phyloP scores from a whole-genome alignment of 345 rosid species.

The Barbarea vulgaris region DNA sequence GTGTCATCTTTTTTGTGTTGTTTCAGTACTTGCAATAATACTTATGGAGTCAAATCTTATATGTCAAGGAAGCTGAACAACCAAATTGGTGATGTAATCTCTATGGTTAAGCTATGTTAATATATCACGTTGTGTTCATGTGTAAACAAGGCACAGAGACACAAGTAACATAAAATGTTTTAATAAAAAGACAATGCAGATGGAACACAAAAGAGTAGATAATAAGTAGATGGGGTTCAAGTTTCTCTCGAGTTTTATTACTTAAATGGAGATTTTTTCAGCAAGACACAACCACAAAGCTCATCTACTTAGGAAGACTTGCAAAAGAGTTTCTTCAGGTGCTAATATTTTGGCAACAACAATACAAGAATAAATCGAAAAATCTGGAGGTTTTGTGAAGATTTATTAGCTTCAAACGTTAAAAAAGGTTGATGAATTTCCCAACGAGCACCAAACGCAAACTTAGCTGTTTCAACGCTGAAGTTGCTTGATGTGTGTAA shows the following conservation, averaged over 20 bases:
- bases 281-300: slow-evolving; percentile 36
- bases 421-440: neutral
- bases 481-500: slow-evolving; percentile 76
- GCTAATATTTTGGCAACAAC: slow-evolving; percentile 29
- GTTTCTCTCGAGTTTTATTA: slow-evolving; percentile 28
- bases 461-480: slow-evolving; percentile 40
- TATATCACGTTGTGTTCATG: slow-evolving; percentile 21
- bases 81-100: neutral
- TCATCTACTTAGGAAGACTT: slow-evolving; percentile 30
- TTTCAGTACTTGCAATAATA: slow-evolving; percentile 11
- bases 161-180: slow-evolving; percentile 21
- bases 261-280: slow-evolving; percentile 7
- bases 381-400: slow-evolving; percentile 10
- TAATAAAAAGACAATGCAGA: slow-evolving; percentile 20
- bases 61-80: neutral
- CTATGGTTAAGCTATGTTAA: neutral
- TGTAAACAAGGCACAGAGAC: neutral
- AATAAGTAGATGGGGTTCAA: slow-evolving; percentile 24
- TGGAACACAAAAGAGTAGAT: slow-evolving; percentile 30
- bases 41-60: slow-evolving; percentile 10
- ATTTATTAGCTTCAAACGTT: slow-evolving; percentile 37
- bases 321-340: slow-evolving; percentile 1
- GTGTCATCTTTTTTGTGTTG: slow-evolving; percentile 28
- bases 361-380: slow-evolving; percentile 30
- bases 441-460: neutral